phyloP scores from a whole-genome alignment of 331 rosid species.

The Quercus lobata region DNA sequence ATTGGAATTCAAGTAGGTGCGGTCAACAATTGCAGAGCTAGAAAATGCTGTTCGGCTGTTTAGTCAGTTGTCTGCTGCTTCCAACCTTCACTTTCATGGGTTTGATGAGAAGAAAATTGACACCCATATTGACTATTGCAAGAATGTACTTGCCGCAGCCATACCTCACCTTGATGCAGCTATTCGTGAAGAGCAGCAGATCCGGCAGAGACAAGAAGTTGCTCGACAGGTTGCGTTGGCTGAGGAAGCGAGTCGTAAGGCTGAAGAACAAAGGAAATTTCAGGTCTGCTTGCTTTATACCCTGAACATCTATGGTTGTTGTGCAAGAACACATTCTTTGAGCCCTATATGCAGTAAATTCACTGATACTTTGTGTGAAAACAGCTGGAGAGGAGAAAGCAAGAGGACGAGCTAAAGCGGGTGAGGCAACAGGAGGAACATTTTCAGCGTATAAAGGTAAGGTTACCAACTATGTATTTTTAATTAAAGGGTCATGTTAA shows the following conservation, averaged over 20 bases:
- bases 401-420: constrained; percentile 88
- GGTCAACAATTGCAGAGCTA: constrained; percentile 85
- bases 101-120: constrained; percentile 99
- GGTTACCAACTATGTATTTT: constrained; percentile 6
- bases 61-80: constrained; percentile 98
- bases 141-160: constrained; percentile 83
- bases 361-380: constrained; percentile 18
- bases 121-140: constrained; percentile 96
- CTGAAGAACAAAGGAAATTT: constrained; percentile 90
- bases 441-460: constrained; percentile 86
- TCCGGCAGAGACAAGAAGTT: constrained; percentile 87
- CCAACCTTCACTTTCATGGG: constrained; percentile 96
- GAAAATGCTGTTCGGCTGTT: constrained; percentile 98
- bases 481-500: no score
- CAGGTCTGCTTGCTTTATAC: constrained; percentile 52
- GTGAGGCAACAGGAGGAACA: constrained; percentile 97
- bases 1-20: constrained; percentile 51
- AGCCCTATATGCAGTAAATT: neutral
- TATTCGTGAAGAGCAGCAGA: constrained; percentile 91
- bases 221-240: constrained; percentile 93
- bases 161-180: constrained; percentile 91
- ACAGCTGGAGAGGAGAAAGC: constrained; percentile 95
- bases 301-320: constrained; percentile 4
- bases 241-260: constrained; percentile 96
- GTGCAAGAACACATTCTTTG: constrained; percentile 8